Evolutionary conservation across 495 filamentous ascomycete species (phyloP).

Genomic region (Terfezia claveryi): DNA sequence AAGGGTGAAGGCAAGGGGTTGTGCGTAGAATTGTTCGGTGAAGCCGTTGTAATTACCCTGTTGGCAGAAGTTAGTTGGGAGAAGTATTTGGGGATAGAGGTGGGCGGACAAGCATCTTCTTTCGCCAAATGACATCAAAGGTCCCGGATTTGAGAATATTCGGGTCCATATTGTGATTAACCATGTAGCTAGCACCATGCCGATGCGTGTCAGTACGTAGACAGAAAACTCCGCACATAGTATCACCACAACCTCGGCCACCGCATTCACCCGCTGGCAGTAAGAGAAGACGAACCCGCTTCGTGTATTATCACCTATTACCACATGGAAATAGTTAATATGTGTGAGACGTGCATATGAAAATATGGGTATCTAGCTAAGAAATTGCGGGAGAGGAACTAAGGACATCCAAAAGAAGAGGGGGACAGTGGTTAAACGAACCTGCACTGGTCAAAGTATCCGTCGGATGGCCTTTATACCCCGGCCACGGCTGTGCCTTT

Average conservation of each 20-base stretch:
- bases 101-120: conserved; percentile 2
- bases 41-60: conserved; percentile 16
- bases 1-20: conserved; percentile 16
- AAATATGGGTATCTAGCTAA: no score
- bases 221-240: no score
- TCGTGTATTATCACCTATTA: conserved; percentile 9
- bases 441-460: conserved; percentile 18
- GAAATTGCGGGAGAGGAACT: no score
- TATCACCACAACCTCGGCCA: no score
- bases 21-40: conserved; percentile 18
- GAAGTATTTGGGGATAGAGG: background rate
- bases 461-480: conserved; percentile 5
- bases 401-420: background rate
- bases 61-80: background rate
- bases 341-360: no score
- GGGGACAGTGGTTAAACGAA: background rate
- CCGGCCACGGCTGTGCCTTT: background rate
- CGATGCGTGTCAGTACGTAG: no score
- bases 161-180: conserved; percentile 15
- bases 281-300: conserved; percentile 1
- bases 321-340: no score
- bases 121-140: conserved; percentile 16
- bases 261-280: no score
- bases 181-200: conserved; percentile 1
- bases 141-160: conserved; percentile 13